Conservation (phyloP, 2,329 filamentous ascomycete genomes). For the Fusarium caatingaense region DNA sequence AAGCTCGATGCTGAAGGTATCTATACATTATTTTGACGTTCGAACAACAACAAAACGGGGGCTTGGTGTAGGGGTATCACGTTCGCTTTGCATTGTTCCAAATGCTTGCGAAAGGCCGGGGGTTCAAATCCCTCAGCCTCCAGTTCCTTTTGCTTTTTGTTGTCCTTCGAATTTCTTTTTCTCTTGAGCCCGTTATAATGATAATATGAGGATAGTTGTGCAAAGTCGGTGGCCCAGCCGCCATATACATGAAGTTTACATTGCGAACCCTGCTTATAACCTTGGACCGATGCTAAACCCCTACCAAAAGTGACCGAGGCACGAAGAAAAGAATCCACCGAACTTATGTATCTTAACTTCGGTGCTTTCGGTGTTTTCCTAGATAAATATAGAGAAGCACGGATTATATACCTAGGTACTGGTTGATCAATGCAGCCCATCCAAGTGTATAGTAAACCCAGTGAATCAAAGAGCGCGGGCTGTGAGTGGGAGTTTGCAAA, state of each 20-base stretch:
- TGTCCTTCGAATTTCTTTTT: not conserved
- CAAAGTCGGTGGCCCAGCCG: not conserved
- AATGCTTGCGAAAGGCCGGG: constrained; percentile 44
- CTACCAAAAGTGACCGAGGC: not conserved
- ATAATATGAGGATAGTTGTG: not conserved
- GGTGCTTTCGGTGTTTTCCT: not conserved
- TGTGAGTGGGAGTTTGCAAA: not conserved
- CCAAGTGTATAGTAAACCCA: not conserved
- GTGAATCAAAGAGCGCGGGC: not conserved
- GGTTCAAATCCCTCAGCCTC: constrained; percentile 50
- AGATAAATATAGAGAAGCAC: not conserved
- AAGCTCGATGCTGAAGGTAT: not conserved
- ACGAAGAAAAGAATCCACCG: not conserved
- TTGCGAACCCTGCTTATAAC: not conserved
- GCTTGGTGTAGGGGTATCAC: constrained; percentile 48
- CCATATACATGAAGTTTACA: not conserved
- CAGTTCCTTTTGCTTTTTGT: constrained; percentile 7
- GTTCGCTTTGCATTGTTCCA: constrained; percentile 43
- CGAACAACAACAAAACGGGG: constrained; percentile 11
- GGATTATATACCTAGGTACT: not conserved
- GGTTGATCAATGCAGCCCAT: not conserved
- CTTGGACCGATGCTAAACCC: not conserved
- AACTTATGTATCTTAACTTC: not conserved
- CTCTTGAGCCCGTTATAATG: not conserved
- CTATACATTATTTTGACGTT: fast-evolving